These are phyloP conservation scores for Chondrus crispus DNA, from an alignment of 23 red algal species.

Conservation along the genomic window DNA sequence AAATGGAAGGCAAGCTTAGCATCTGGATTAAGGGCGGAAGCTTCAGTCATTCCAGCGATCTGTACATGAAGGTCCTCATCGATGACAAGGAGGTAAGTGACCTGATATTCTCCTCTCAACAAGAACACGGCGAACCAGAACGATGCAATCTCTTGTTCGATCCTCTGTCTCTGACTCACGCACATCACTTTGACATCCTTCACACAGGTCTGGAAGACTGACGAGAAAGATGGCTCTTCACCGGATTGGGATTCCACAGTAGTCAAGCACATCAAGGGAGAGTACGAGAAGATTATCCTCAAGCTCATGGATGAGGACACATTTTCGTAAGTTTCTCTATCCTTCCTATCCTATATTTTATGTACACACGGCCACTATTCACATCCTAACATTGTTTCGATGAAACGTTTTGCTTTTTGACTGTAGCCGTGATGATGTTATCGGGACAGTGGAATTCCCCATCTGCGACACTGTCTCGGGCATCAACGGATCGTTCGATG, in stretches of 20 bases:
- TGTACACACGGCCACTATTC: background rate
- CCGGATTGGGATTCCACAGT: constrained; percentile 49
- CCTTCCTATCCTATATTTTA: background rate
- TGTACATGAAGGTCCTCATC: constrained; percentile 48
- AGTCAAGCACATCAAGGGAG: constrained; percentile 61
- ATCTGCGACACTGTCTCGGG: constrained; percentile 42
- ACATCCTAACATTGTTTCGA: background rate
- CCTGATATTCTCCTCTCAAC: background rate
- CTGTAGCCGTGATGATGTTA: constrained; percentile 52
- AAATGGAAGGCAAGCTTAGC: constrained; percentile 61
- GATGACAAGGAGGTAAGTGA: constrained; percentile 57
- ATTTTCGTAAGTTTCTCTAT: constrained; percentile 36
- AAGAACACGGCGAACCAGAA: background rate
- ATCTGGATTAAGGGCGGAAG: constrained; percentile 48
- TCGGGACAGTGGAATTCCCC: constrained; percentile 26
- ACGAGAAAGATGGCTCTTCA: constrained; percentile 46
- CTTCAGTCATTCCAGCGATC: constrained; percentile 51
- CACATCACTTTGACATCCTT: background rate
- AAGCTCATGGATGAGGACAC: constrained; percentile 65
- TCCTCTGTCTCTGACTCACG: background rate
- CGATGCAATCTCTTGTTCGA: too few relatives aligned
- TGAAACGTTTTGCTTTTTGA: background rate
- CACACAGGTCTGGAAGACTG: constrained; percentile 45
- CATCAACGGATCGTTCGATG: constrained; percentile 9
- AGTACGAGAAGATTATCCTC: constrained; percentile 57